Evolutionary conservation across 805 yeast species (phyloP).

Genomic region (Kuraishia capsulata): DNA sequence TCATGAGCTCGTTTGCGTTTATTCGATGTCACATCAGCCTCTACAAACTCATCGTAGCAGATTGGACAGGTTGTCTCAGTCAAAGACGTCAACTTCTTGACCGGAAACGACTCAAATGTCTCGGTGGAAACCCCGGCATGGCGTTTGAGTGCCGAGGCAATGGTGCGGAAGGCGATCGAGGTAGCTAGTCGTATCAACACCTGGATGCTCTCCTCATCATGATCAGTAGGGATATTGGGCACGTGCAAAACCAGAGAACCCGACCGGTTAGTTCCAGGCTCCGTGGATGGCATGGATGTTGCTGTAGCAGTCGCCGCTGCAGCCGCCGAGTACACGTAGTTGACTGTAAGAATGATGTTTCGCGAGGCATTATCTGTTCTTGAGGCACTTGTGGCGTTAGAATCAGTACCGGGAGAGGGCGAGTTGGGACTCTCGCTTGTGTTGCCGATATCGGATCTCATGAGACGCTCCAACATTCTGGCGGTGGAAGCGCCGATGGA

Average conservation of each 20-base stretch:
- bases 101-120: conserved; percentile 41
- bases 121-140: conserved; percentile 45
- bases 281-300: conserved; percentile 9
- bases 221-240: conserved; percentile 54
- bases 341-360: conserved; percentile 30
- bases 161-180: conserved; percentile 57
- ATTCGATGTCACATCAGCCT: conserved; percentile 10
- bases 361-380: conserved; percentile 8
- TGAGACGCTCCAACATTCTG: neutral
- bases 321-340: conserved; percentile 21
- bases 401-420: neutral
- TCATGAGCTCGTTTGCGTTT: conserved; percentile 14
- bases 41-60: conserved; percentile 48
- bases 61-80: conserved; percentile 40
- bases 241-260: conserved; percentile 58
- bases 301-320: conserved; percentile 7
- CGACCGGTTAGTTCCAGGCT: conserved; percentile 22
- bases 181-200: conserved; percentile 60
- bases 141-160: conserved; percentile 38
- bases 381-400: conserved; percentile 11
- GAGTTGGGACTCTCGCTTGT: neutral
- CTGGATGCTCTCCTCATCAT: conserved; percentile 52
- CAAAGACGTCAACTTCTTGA: conserved; percentile 21
- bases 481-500: neutral
- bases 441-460: neutral